Base-by-base conservation (phyloP, 2,329 filamentous ascomycete species). In the Fusarium equiseti region DNA sequence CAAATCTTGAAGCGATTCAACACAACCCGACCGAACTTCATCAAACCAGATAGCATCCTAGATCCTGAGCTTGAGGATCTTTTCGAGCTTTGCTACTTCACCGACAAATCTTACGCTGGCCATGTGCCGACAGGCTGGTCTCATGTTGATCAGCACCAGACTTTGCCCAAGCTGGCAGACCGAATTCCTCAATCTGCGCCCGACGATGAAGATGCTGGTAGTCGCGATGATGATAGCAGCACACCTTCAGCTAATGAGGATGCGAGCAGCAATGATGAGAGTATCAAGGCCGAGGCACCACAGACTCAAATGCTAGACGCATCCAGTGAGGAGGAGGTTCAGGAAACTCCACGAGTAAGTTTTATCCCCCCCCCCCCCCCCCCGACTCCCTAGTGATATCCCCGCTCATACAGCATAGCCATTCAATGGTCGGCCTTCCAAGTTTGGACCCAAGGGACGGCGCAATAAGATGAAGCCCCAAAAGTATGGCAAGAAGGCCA, bases 41-140 rank as follows among this genome's bases (percentile, higher is more conserved):
- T 83, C 69, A 81, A 82, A 71, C 86, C 81, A 72, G 82, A 77
- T 61, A 83, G 79, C 58, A 90, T 88, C 68, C 87, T 98, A 26
- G 86, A 88, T 1, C 82, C 87, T 2, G 81, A 84, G 22, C 83
- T 92, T 42, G 91, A 90, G 76, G 90, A 89, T 61, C 82, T 98
- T 18, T 98, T 98, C 77, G 89, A 92, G 16, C 81, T 97, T 71
- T 89, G 90, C 77, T 92, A 92, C 75, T 89, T 91, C 66, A 79
- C 82, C 24, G 86, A 87, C 56, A 67, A 72, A 11, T 80, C 49
- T 18, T 45, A 81, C 3, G 86, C 86, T 24, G 87, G 90, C 26
- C 80, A 85, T 22, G 83, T 97, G 13, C 91, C 92, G 1, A 90
- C 89, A 6, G 93, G 92, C 1, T 95, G 90, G 87, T 87, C 87